phyloP scores from a whole-genome alignment of 495 filamentous ascomycete species.

The Ascobolus immersus region DNA sequence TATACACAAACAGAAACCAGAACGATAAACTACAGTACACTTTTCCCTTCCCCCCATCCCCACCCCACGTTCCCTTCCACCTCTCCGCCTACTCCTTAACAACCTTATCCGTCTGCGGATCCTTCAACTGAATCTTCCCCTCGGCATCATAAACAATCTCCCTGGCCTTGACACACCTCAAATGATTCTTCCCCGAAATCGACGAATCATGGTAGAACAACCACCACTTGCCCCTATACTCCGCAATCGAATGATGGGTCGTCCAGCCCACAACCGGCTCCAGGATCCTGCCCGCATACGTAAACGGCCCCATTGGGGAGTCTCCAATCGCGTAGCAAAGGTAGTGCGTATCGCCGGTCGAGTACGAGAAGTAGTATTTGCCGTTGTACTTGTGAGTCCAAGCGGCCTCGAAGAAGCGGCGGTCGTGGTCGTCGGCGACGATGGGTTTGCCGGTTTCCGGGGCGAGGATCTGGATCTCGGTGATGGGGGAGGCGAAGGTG shows the following conservation, averaged over 20 bases:
- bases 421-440: slow-evolving; percentile 37
- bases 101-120: too few relatives aligned
- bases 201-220: slow-evolving; percentile 50
- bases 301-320: slow-evolving; percentile 41
- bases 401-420: slow-evolving; percentile 54
- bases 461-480: slow-evolving; percentile 30
- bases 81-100: too few relatives aligned
- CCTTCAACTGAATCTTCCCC: slow-evolving; percentile 27
- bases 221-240: slow-evolving; percentile 43
- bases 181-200: slow-evolving; percentile 37
- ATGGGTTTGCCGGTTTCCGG: slow-evolving; percentile 31
- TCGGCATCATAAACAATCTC: slow-evolving; percentile 44
- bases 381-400: slow-evolving; percentile 44
- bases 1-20: too few relatives aligned
- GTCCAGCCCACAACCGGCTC: slow-evolving; percentile 58
- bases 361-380: slow-evolving; percentile 50
- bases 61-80: too few relatives aligned
- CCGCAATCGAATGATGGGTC: slow-evolving; percentile 52
- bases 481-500: slow-evolving; percentile 24
- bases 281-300: slow-evolving; percentile 39
- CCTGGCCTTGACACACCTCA: slow-evolving; percentile 41
- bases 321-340: slow-evolving; percentile 37
- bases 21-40: too few relatives aligned
- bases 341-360: slow-evolving; percentile 48
- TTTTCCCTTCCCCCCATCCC: too few relatives aligned